Percentiles rank a stretch among this genome's conserved stretches.
Conservation (phyloP, 768 basidiomycete genomes). For the Rubroboletus satanas region DNA sequence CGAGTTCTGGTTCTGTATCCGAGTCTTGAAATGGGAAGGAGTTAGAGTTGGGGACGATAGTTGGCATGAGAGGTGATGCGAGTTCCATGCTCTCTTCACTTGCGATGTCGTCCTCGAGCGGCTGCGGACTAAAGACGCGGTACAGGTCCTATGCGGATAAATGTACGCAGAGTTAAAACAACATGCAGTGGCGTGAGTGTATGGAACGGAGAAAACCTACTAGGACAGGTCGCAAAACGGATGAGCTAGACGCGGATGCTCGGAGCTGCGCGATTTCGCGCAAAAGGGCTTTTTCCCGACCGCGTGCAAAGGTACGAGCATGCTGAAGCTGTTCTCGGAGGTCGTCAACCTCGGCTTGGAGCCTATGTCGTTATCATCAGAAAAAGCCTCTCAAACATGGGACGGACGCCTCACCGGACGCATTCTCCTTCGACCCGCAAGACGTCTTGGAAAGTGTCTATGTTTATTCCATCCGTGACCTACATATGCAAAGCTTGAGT, state of each 20-base stretch:
- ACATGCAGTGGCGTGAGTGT: background rate
- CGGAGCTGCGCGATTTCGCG: slow-evolving; percentile 27
- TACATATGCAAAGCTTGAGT: background rate
- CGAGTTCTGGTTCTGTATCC: slow-evolving; percentile 12
- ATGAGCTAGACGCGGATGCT: background rate
- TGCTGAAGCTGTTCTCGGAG: slow-evolving; percentile 32
- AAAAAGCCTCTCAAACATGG: background rate
- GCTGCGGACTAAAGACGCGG: slow-evolving; percentile 10
- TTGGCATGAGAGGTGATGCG: slow-evolving; percentile 46
- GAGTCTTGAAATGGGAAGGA: slow-evolving; percentile 1
- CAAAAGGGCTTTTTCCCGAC: slow-evolving; percentile 34
- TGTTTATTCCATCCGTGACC: slow-evolving; percentile 15
- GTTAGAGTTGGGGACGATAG: slow-evolving; percentile 10
- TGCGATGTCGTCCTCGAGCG: slow-evolving; percentile 33
- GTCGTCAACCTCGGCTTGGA: slow-evolving; percentile 27
- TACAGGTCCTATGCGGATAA: slow-evolving; percentile 4
- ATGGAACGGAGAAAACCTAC: slow-evolving; percentile 2
- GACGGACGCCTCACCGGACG: slow-evolving; percentile 25
- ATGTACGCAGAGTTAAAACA: background rate
- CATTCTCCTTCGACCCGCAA: slow-evolving; percentile 35
- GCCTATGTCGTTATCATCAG: slow-evolving; percentile 18
- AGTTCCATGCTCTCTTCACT: slow-evolving; percentile 50
- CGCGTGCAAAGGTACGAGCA: slow-evolving; percentile 18
- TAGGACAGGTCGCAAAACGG: background rate
- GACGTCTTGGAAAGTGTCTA: slow-evolving; percentile 23